Evolutionary conservation across 805 yeast species (phyloP), one percentile per base, ranked within the genome.

Genomic region (Myxozyma kluyveri): DNA sequence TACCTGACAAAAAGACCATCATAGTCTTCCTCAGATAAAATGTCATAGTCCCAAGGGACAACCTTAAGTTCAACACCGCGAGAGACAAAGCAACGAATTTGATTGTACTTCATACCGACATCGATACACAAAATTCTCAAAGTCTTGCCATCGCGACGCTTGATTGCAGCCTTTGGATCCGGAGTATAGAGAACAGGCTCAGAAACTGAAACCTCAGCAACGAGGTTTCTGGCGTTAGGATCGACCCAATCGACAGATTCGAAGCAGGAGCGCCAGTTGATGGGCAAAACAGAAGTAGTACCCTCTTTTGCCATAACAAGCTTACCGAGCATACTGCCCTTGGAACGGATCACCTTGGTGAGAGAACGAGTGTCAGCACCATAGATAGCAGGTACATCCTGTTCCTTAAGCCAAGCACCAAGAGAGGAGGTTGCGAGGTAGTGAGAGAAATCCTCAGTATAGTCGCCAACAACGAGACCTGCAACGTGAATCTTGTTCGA

Each of bases 61-160:
- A 93, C 97, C 67, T 82, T 80, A 62, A 93, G 77, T 73, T 95
- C 97, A 47, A 93, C 96, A 69, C 99, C 99, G 67, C 99, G 84
- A 68, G 82, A 81, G 53, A 93, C 88, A 61, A 93, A 91, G 72
- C 99, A 93, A 72, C 99, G 85, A 67, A 93, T 88, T 75, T 93
- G 99, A 74, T 93, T 93, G 76, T 77, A 91, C 74, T 93, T 93
- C 88, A 93, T 87, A 79, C 99, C 99, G 52, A 90, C 96, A 72
- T 93, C 99, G 58, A 93, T 76, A 21, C 96, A 96, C 35, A 93
- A 71, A 59, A 93, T 86, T 70, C 93, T 83, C 60, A 91, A 71
- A 40, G 82, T 75, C 65, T 85, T 82, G 46, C 96, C 96, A 67
- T 84, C 75, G 83, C 78, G 39, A 61, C 87, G 82, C 65, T 74